Evolutionary conservation across 768 basidiomycete species (phyloP).

Genomic region (Hebeloma cylindrosporum): DNA sequence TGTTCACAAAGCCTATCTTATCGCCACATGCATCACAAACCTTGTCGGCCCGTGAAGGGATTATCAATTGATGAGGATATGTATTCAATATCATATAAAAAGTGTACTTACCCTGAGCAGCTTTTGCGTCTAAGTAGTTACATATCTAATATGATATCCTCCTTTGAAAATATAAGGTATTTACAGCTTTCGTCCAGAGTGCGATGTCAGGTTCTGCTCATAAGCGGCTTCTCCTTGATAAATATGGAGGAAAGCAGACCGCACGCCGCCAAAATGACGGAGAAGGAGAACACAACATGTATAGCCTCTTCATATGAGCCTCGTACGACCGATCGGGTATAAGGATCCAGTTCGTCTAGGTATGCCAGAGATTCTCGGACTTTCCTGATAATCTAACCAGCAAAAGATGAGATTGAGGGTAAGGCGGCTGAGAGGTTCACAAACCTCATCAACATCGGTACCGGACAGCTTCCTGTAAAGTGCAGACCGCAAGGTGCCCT

Average conservation of each 20-base stretch:
- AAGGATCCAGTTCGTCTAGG: slow-evolving; percentile 42
- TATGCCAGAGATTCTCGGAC: slow-evolving; percentile 52
- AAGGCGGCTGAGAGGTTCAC: slow-evolving; percentile 11
- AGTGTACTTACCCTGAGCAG: too few relatives aligned
- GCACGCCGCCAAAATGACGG: slow-evolving; percentile 39
- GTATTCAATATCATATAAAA: too few relatives aligned
- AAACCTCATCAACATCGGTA: slow-evolving; percentile 53
- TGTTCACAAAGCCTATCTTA: too few relatives aligned
- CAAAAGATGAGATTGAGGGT: neutral
- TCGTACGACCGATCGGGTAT: slow-evolving; percentile 36
- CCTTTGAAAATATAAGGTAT: too few relatives aligned
- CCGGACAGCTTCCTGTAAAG: slow-evolving; percentile 44
- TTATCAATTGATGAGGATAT: too few relatives aligned
- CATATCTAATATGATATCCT: too few relatives aligned
- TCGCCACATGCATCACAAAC: too few relatives aligned
- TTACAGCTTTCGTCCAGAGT: too few relatives aligned
- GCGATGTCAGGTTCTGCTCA: slow-evolving; percentile 12
- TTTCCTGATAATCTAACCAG: slow-evolving; percentile 43
- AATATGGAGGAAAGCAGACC: slow-evolving; percentile 48
- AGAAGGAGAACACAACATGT: slow-evolving; percentile 49
- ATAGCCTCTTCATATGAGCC: slow-evolving; percentile 46
- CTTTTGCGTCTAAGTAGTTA: too few relatives aligned
- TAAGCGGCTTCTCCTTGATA: slow-evolving; percentile 50
- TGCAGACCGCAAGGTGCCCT: slow-evolving; percentile 45
- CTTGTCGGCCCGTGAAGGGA: too few relatives aligned